Base-by-base conservation (phyloP, 495 filamentous ascomycete species). In the Penicillium cataractarum region DNA sequence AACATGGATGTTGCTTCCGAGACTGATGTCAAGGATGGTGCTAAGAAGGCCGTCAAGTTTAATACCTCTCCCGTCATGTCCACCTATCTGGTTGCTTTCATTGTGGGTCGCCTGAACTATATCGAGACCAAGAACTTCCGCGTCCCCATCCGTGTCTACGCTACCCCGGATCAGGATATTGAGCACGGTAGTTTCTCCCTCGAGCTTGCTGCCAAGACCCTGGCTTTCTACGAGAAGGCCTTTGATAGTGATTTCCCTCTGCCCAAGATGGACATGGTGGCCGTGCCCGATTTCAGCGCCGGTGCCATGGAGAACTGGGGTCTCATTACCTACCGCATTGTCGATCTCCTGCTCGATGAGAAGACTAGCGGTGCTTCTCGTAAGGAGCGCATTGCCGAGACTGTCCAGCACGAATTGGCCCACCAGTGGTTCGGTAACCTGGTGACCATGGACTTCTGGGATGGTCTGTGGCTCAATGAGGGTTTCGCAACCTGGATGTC, bases 271-370 rank as follows among this genome's bases (percentile, higher is more conserved):
- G 95, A 99, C 78, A 95, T 97, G 90, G 90, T 97, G 67, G 95
- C 94, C 53, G 92, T 99, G 72, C 95, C 93, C 26, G 94, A 98
- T 74, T 97, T 97, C 73, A 87, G 84, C 61, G 90, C 92, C 27
- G 95, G 93, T 57, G 95, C 95, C 55, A 99, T 99, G 95, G 95
- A 99, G 84, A 99, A 99, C 78, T 99, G 95, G 95, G 95, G 95
- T 70, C 78, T 98, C 58, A 87, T 99, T 62, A 99, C 94, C 21
- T 98, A 97, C 80, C 87, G 94, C 59, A 88, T 94, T 24, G 92
- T 97, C 31, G 94, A 96, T 74, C 72, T 98, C 59, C 85, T 99
- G 65, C 85, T 96, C 62, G 94, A 99, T 69, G 93, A 97, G 78
- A 91, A 93, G 84, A 89, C 84, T 39, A 92, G 90, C 70, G 91